A percentile compares a stretch with the other conserved stretches of the same genome.
phyloP scores from a whole-genome alignment of 306 rosid species.

The Cajanus cajan region DNA sequence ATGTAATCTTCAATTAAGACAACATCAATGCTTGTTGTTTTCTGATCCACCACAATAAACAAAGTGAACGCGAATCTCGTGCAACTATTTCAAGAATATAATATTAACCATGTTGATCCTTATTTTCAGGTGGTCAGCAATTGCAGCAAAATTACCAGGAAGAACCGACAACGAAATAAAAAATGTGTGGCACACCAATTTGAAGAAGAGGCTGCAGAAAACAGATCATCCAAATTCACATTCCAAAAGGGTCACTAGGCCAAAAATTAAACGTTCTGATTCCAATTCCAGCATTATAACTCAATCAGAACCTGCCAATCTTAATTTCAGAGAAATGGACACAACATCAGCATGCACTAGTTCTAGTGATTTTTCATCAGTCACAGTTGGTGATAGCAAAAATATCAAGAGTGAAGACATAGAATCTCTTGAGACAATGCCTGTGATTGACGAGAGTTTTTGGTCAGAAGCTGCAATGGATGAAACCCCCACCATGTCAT shows the following conservation, averaged over 20 bases:
- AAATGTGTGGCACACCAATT: constrained; percentile 95
- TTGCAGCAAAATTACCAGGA: constrained; percentile 87
- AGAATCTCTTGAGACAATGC: constrained; percentile 43
- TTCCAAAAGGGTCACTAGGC: constrained; percentile 21
- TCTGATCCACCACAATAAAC: constrained; percentile 19
- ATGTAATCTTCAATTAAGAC: constrained; percentile 11
- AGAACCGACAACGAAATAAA: constrained; percentile 93
- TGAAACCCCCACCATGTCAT: constrained; percentile 19
- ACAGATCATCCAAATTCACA: constrained; percentile 1
- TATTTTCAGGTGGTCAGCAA: constrained; percentile 86
- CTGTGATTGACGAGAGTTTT: constrained; percentile 54
- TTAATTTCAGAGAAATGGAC: constrained; percentile 26
- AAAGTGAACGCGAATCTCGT: constrained; percentile 32
- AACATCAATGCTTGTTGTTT: constrained; percentile 29
- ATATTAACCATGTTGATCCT: background rate
- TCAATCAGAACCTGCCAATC: constrained; percentile 39
- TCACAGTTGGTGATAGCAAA: constrained; percentile 23
- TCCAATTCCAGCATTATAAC: constrained; percentile 41
- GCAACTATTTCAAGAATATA: constrained; percentile 13
- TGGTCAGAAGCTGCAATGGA: constrained; percentile 67
- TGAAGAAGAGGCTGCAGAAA: constrained; percentile 69
- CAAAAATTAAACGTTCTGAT: constrained; percentile 35
- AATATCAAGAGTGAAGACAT: constrained; percentile 40
- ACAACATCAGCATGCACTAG: constrained; percentile 39
- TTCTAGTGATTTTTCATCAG: constrained; percentile 48